A percentile compares a stretch with the other conserved stretches of the same genome.
Conservation (phyloP, 164 flowering plant species). For the Piper betle region DNA sequence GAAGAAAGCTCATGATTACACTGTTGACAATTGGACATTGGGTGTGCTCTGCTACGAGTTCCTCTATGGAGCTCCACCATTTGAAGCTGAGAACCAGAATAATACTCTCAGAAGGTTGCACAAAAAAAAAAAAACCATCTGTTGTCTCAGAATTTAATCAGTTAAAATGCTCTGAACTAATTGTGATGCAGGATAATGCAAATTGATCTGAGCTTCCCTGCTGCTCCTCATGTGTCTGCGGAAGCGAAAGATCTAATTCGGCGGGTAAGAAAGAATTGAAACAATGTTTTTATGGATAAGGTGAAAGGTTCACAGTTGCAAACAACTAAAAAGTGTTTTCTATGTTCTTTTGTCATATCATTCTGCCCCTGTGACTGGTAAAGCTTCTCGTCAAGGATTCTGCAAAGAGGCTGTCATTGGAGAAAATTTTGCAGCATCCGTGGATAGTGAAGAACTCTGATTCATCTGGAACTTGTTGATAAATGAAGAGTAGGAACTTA, state of each 20-base stretch:
- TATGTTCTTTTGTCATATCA: not conserved
- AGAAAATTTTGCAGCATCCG: constrained; percentile 73
- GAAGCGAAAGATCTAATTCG: constrained; percentile 68
- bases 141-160: not conserved
- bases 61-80: constrained; percentile 83
- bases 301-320: not conserved
- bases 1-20: constrained; percentile 70
- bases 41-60: constrained; percentile 93
- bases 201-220: constrained; percentile 70
- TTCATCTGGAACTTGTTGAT: constrained; percentile 27
- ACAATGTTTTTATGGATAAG: too few species aligned
- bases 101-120: constrained; percentile 68
- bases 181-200: constrained; percentile 50
- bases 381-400: constrained; percentile 91
- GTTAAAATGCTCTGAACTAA: not conserved
- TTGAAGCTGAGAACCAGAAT: constrained; percentile 69
- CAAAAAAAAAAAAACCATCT: not conserved
- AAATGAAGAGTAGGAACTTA: not conserved
- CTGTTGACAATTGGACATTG: constrained; percentile 94
- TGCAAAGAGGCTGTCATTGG: constrained; percentile 65
- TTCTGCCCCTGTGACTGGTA: constrained; percentile 5
- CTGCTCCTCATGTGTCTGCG: constrained; percentile 38
- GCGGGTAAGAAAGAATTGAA: constrained; percentile 20
- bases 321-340: not conserved
- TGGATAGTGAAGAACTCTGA: constrained; percentile 74